Percentiles rank a stretch among this genome's conserved stretches.
These are phyloP conservation scores for Ettlia oleoabundans DNA, from an alignment of 139 green algal species.

Conservation along the genomic window DNA sequence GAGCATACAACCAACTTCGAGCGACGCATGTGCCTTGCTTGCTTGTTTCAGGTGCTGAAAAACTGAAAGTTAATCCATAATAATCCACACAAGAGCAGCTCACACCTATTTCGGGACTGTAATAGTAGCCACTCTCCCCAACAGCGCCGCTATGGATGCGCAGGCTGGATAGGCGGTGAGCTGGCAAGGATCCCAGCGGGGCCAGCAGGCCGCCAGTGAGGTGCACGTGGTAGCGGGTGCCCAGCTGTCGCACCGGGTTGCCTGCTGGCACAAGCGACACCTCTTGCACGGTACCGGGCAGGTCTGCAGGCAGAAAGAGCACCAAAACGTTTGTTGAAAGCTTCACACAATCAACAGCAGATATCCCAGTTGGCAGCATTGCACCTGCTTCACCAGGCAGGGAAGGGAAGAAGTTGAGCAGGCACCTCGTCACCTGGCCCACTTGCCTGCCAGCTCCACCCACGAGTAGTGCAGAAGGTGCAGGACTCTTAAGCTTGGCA, in stretches of 20 bases:
- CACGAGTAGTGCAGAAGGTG: neutral
- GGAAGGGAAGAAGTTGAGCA: neutral
- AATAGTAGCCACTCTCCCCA: neutral
- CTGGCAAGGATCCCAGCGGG: neutral
- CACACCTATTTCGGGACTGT: neutral
- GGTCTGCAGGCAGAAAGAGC: neutral
- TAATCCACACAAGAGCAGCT: too few species aligned
- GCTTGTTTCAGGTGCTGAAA: too few species aligned
- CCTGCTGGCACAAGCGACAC: neutral
- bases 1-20: too few species aligned
- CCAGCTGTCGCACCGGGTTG: conserved; percentile 1
- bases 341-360: neutral
- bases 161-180: neutral
- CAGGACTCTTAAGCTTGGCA: neutral
- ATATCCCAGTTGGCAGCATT: too few species aligned
- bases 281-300: neutral
- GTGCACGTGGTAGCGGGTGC: neutral
- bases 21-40: too few species aligned
- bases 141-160: neutral
- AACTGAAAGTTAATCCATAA: too few species aligned
- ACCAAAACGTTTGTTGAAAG: neutral
- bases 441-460: neutral
- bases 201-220: neutral
- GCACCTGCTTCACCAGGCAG: neutral
- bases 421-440: neutral